A percentile compares a stretch with the other conserved stretches of the same genome.
Evolutionary conservation across 164 flowering plant genomes (phyloP).

Genomic region (Brasenia schreberi): DNA sequence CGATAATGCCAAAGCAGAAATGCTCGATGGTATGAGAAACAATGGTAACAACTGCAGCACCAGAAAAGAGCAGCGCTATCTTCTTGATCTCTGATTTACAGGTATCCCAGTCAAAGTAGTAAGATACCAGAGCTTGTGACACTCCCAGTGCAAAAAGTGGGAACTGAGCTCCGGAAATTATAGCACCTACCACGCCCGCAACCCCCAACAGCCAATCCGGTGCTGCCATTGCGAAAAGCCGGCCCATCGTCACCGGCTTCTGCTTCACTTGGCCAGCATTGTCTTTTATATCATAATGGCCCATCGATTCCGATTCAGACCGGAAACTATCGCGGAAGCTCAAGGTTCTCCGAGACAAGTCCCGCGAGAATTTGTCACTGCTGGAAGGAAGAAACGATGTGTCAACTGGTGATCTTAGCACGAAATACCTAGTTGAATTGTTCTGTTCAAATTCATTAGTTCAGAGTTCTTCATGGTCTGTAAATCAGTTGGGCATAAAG

Average conservation of each 20-base stretch:
- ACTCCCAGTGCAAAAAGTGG: slow-evolving; percentile 65
- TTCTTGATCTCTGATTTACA: slow-evolving; percentile 36
- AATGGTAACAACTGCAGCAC: slow-evolving; percentile 30
- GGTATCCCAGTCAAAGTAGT: slow-evolving; percentile 23
- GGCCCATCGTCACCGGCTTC: slow-evolving; percentile 19
- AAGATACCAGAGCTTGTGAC: slow-evolving; percentile 39
- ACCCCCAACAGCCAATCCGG: slow-evolving; percentile 69
- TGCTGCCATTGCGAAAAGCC: slow-evolving; percentile 37
- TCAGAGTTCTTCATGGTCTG: neutral
- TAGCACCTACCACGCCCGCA: slow-evolving; percentile 59
- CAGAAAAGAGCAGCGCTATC: slow-evolving; percentile 44
- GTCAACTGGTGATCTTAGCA: neutral
- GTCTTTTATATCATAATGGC: neutral
- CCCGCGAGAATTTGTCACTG: neutral
- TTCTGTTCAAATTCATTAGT: neutral
- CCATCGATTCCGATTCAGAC: neutral
- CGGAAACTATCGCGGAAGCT: neutral
- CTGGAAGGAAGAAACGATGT: neutral
- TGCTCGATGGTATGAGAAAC: slow-evolving; percentile 59
- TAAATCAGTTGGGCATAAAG: neutral
- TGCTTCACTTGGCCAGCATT: neutral
- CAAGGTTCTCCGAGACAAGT: neutral
- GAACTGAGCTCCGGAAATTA: slow-evolving; percentile 52
- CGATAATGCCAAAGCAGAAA: slow-evolving; percentile 56
- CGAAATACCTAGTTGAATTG: neutral